Evolutionary conservation across 2,329 filamentous ascomycete species (phyloP).

Genomic region (Bisporella sp.): DNA sequence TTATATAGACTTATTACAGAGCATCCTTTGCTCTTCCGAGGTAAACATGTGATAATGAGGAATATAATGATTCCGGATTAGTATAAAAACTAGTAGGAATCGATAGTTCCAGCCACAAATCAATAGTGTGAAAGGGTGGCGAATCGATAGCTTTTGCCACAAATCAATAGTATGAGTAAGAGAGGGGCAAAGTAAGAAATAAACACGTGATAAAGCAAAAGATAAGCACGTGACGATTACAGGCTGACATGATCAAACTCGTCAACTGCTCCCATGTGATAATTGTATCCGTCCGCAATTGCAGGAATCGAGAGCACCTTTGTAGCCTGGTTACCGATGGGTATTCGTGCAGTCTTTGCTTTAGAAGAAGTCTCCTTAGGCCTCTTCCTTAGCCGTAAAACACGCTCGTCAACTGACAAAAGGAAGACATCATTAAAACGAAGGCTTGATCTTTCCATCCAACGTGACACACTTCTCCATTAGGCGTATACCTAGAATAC

Average conservation of each 20-base stretch:
- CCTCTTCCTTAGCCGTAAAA: slow-evolving; percentile 1
- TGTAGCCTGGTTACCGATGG: background rate
- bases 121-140: no score
- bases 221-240: no score
- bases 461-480: background rate
- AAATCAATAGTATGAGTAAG: no score
- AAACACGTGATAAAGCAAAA: no score
- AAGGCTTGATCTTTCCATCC: slow-evolving; percentile 5
- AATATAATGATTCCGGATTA: no score
- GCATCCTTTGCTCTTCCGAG: no score
- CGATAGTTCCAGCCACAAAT: no score
- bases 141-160: no score
- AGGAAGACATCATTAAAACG: slow-evolving; percentile 3
- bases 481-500: background rate
- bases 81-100: no score
- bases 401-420: background rate
- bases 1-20: no score
- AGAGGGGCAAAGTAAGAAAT: no score
- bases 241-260: slow-evolving; percentile 6
- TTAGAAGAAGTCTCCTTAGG: slow-evolving; percentile 4
- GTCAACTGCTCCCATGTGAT: slow-evolving; percentile 3
- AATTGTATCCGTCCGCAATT: slow-evolving; percentile 4
- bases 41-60: no score
- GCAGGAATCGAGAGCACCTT: slow-evolving; percentile 1
- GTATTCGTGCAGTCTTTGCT: slow-evolving; percentile 1